Percentiles rank a stretch among this genome's conserved stretches.
Evolutionary conservation across 2,329 filamentous ascomycete species (phyloP).

Genomic region (Diaporthe aspalathi): DNA sequence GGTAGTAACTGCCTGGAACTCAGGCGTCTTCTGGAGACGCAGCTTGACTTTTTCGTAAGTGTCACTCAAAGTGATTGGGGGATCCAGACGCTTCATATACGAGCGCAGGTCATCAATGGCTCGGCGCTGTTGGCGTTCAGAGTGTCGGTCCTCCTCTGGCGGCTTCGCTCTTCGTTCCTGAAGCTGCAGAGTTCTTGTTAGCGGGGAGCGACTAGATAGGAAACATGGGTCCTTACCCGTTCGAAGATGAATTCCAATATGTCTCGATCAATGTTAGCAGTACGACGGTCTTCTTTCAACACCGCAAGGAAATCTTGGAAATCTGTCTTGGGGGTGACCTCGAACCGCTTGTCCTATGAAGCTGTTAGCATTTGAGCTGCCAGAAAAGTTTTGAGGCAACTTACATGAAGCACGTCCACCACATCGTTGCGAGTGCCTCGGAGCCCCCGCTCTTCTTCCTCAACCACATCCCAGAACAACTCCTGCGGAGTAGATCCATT

Average conservation of each 20-base stretch:
- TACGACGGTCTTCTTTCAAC: slow-evolving; percentile 87
- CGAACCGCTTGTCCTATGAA: slow-evolving; percentile 85
- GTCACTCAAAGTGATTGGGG: slow-evolving; percentile 80
- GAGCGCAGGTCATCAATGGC: slow-evolving; percentile 87
- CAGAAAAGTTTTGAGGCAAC: slow-evolving; percentile 46
- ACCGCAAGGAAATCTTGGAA: slow-evolving; percentile 88
- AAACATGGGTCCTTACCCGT: slow-evolving; percentile 63
- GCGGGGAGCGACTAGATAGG: neutral
- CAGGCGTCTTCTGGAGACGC: slow-evolving; percentile 82
- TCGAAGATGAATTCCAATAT: slow-evolving; percentile 85
- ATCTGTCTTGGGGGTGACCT: slow-evolving; percentile 86
- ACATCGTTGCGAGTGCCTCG: slow-evolving; percentile 85
- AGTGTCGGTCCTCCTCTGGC: slow-evolving; percentile 84
- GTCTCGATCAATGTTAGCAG: slow-evolving; percentile 86
- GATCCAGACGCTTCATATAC: slow-evolving; percentile 89
- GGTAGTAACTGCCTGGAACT: slow-evolving; percentile 84
- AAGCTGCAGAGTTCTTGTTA: slow-evolving; percentile 62
- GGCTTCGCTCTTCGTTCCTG: slow-evolving; percentile 87
- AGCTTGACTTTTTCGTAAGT: slow-evolving; percentile 89
- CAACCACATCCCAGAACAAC: slow-evolving; percentile 94
- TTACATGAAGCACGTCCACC: slow-evolving; percentile 87
- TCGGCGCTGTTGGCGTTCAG: slow-evolving; percentile 86
- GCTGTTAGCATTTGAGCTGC: slow-evolving; percentile 51
- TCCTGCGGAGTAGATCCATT: slow-evolving; percentile 87
- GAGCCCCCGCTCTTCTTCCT: slow-evolving; percentile 91